These are phyloP conservation scores for Euphorbia celastroides DNA, from an alignment of 441 rosid species.

Conservation along the genomic window DNA sequence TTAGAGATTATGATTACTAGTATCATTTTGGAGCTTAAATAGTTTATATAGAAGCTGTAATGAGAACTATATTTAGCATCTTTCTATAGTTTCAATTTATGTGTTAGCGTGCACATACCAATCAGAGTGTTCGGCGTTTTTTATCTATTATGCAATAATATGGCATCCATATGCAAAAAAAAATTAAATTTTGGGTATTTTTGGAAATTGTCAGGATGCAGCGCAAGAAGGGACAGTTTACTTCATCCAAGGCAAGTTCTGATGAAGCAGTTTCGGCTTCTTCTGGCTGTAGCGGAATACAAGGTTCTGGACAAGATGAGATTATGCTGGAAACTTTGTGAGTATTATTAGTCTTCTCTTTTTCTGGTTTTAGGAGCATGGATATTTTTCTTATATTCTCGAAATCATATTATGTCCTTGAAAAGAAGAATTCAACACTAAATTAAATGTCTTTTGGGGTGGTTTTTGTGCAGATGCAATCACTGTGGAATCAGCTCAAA, in stretches of 20 bases:
- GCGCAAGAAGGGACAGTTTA: constrained; percentile 88
- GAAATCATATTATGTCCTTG: background rate
- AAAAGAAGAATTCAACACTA: background rate
- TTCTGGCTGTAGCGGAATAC: constrained; percentile 41
- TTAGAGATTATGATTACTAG: no score
- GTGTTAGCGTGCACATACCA: no score
- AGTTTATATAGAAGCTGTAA: no score
- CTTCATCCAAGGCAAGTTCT: constrained; percentile 57
- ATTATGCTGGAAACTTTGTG: constrained; percentile 48
- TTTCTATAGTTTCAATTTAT: background rate
- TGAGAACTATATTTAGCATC: no score
- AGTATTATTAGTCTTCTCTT: constrained; percentile 24
- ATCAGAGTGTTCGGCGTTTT: no score
- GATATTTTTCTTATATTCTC: background rate
- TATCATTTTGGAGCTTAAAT: no score
- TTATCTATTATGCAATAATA: no score
- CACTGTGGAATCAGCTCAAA: constrained; percentile 76
- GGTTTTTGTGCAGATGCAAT: constrained; percentile 43
- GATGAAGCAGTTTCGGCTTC: constrained; percentile 43
- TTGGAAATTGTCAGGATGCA: constrained; percentile 54
- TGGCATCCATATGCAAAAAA: no score
- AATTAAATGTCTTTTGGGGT: background rate
- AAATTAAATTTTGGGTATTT: constrained; percentile 13
- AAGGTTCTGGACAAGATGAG: constrained; percentile 66
- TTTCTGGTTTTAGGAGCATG: background rate